These are phyloP conservation scores for Cucurbita pepo DNA, from an alignment of 306 rosid genomes.

Conservation along the genomic window DNA sequence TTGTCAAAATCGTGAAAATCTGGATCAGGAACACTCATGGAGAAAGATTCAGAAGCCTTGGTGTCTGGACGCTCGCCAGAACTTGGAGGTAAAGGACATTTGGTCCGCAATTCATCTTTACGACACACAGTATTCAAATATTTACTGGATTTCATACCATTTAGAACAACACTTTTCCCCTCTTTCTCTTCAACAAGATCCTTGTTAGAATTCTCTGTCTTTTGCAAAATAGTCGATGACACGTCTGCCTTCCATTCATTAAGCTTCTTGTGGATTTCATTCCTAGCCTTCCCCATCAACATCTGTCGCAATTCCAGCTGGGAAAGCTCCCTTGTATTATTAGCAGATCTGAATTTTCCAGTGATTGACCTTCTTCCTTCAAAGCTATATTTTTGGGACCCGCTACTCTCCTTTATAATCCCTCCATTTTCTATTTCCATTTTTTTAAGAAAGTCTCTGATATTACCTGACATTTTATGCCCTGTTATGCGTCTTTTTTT, in stretches of 20 bases:
- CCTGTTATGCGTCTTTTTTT: slow-evolving; percentile 19
- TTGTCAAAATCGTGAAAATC: slow-evolving; percentile 80
- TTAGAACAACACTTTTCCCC: slow-evolving; percentile 3
- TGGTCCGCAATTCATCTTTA: neutral
- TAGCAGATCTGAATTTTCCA: slow-evolving; percentile 16
- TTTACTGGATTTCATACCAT: slow-evolving; percentile 17
- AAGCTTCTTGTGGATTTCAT: slow-evolving; percentile 38
- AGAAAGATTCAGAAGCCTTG: slow-evolving; percentile 14
- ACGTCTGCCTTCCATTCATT: slow-evolving; percentile 22
- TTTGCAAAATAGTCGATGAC: slow-evolving; percentile 11
- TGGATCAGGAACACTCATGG: slow-evolving; percentile 74
- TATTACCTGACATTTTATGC: slow-evolving; percentile 7
- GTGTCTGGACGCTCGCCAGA: slow-evolving; percentile 10
- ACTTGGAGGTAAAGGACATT: slow-evolving; percentile 14
- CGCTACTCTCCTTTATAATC: slow-evolving; percentile 15
- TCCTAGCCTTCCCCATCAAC: slow-evolving; percentile 42
- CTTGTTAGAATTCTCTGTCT: slow-evolving; percentile 9
- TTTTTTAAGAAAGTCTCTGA: slow-evolving; percentile 7
- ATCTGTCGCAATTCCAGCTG: slow-evolving; percentile 23
- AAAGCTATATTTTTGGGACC: slow-evolving; percentile 20
- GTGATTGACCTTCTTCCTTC: slow-evolving; percentile 23
- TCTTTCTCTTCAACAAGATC: slow-evolving; percentile 18
- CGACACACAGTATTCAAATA: slow-evolving; percentile 9
- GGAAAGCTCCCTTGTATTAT: slow-evolving; percentile 21
- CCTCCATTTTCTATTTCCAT: slow-evolving; percentile 18